Conservation (phyloP, 2,329 filamentous ascomycete species). For the Dothiorella sarmentorum region DNA sequence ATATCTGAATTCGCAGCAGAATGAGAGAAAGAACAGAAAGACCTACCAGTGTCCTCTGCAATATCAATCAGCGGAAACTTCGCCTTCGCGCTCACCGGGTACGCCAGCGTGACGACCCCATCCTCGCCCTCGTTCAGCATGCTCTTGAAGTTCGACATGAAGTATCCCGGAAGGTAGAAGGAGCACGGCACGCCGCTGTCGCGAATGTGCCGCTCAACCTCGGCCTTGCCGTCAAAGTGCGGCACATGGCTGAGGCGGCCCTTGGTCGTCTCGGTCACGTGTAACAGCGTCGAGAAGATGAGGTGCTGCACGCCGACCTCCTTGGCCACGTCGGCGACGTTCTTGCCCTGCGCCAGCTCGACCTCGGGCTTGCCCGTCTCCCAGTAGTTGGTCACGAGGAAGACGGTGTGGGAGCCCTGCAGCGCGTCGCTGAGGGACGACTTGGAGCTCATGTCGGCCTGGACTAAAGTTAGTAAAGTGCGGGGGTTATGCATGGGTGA, state of each 20-base stretch:
- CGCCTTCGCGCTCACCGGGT: conserved; percentile 11
- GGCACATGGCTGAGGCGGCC: conserved; percentile 31
- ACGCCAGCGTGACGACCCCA: conserved; percentile 10
- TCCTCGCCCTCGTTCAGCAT: not conserved
- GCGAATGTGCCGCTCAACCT: conserved; percentile 32
- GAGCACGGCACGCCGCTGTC: conserved; percentile 20
- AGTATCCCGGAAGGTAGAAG: conserved; percentile 26
- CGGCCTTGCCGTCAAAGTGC: conserved; percentile 40
- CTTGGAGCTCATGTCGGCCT: conserved; percentile 36
- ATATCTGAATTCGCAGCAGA: not conserved
- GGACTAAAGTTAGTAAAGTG: conserved; percentile 37
- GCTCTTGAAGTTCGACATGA: conserved; percentile 22
- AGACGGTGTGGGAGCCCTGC: conserved; percentile 26
- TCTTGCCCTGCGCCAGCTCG: conserved; percentile 33
- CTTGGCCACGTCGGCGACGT: conserved; percentile 32
- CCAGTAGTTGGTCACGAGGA: conserved; percentile 28
- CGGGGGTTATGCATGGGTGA: too few relatives aligned
- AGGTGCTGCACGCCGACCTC: conserved; percentile 35
- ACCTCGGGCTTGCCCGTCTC: conserved; percentile 22
- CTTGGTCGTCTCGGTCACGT: conserved; percentile 26
- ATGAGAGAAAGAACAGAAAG: too few relatives aligned
- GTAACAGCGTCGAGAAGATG: conserved; percentile 37
- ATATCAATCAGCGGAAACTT: conserved; percentile 20
- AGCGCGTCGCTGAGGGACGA: conserved; percentile 27
- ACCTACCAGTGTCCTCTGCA: conserved; percentile 20